These are phyloP conservation scores for Zygosaccharomyces bailii DNA, from an alignment of 805 yeast genomes.

Conservation along the genomic window DNA sequence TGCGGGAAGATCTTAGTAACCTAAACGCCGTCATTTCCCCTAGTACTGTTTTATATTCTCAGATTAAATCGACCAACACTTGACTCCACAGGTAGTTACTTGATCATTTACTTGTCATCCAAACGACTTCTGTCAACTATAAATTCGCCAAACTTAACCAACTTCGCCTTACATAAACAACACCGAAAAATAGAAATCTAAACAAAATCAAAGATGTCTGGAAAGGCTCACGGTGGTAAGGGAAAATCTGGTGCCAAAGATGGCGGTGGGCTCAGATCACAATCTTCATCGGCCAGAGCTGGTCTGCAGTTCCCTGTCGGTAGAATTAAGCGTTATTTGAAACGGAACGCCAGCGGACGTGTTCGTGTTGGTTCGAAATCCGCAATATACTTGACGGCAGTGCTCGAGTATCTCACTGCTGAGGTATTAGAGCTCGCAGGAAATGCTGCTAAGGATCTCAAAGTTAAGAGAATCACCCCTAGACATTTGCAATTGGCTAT, in stretches of 20 bases:
- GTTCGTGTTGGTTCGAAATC: slow-evolving; percentile 90
- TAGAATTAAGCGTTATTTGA: slow-evolving; percentile 94
- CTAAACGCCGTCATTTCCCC: no score
- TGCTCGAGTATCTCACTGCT: slow-evolving; percentile 91
- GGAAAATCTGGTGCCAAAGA: slow-evolving; percentile 88
- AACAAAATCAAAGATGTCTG: slow-evolving; percentile 57
- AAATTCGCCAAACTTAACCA: not conserved
- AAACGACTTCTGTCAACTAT: no score
- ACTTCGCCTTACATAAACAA: slow-evolving; percentile 2
- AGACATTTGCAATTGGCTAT: slow-evolving; percentile 95
- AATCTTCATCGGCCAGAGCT: slow-evolving; percentile 91
- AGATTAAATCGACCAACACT: no score
- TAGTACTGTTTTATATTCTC: no score
- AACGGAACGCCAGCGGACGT: slow-evolving; percentile 82
- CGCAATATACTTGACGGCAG: slow-evolving; percentile 94
- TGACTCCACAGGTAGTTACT: no score
- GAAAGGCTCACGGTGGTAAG: slow-evolving; percentile 95
- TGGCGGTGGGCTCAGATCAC: slow-evolving; percentile 52
- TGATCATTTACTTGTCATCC: no score
- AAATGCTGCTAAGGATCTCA: slow-evolving; percentile 94
- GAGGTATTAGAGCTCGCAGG: slow-evolving; percentile 98
- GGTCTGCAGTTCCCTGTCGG: slow-evolving; percentile 98
- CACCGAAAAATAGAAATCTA: slow-evolving; percentile 1
- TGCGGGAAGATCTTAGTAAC: no score
- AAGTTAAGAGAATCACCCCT: slow-evolving; percentile 95